These are phyloP conservation scores for Aspergillus ochraceoroseus DNA, from an alignment of 2,329 filamentous ascomycete species.

Conservation along the genomic window DNA sequence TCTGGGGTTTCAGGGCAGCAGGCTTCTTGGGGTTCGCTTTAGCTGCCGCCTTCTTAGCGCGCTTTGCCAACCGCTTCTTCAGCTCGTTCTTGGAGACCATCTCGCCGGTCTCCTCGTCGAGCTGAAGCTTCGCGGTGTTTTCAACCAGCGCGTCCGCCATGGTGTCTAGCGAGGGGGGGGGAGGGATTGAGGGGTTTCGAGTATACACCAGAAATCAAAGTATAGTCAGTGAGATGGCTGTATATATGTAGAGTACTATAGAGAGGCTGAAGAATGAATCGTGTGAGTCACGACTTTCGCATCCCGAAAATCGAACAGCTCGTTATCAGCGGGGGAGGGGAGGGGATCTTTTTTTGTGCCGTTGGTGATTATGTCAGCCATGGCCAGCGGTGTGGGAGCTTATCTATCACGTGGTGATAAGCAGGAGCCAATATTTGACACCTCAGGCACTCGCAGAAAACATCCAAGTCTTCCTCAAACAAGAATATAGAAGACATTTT, in stretches of 20 bases:
- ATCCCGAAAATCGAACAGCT: neutral
- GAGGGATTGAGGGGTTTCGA: neutral
- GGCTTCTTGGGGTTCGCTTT: slow-evolving; percentile 44
- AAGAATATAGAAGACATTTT: too few species aligned
- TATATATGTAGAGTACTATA: neutral
- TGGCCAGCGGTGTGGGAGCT: neutral
- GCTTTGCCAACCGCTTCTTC: slow-evolving; percentile 27
- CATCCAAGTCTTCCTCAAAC: too few species aligned
- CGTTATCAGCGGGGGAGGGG: slow-evolving; percentile 6
- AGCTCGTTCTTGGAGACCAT: slow-evolving; percentile 28
- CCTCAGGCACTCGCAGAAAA: too few species aligned
- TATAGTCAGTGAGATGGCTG: neutral
- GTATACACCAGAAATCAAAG: neutral
- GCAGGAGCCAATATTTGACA: too few species aligned
- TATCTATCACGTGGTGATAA: too few species aligned
- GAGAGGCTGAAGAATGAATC: neutral
- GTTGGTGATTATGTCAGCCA: slow-evolving; percentile 4
- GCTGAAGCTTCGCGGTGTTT: slow-evolving; percentile 20
- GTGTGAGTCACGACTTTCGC: neutral
- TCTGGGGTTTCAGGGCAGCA: slow-evolving; percentile 25
- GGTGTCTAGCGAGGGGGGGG: slow-evolving; percentile 5
- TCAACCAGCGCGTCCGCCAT: slow-evolving; percentile 21
- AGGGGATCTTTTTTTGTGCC: slow-evolving; percentile 1
- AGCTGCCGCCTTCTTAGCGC: slow-evolving; percentile 28
- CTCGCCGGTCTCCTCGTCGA: slow-evolving; percentile 23